Conservation (phyloP, 306 rosid species). For the Canavalia ensiformis region DNA sequence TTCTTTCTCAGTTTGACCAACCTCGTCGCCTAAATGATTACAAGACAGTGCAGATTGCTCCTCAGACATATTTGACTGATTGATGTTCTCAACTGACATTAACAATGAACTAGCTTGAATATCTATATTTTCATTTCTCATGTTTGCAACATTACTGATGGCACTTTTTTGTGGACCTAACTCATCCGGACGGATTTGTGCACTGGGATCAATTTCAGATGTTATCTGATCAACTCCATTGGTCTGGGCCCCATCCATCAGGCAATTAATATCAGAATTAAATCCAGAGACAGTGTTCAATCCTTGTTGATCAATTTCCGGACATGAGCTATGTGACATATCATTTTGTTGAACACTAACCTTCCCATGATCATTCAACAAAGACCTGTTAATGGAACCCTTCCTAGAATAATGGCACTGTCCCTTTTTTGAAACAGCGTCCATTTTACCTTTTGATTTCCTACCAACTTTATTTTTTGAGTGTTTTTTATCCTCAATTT, state of each 20-base stretch:
- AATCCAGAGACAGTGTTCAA: slow-evolving; percentile 49
- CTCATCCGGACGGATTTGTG: slow-evolving; percentile 51
- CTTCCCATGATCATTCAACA: slow-evolving; percentile 54
- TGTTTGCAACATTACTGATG: slow-evolving; percentile 38
- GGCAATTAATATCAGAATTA: slow-evolving; percentile 46
- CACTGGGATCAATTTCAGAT: slow-evolving; percentile 56
- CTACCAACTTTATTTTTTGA: slow-evolving; percentile 54
- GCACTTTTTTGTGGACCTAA: slow-evolving; percentile 46
- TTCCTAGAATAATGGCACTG: slow-evolving; percentile 56
- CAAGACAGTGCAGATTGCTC: slow-evolving; percentile 53
- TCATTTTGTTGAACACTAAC: slow-evolving; percentile 53
- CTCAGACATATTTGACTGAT: slow-evolving; percentile 53
- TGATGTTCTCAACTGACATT: slow-evolving; percentile 43
- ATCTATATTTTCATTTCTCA: slow-evolving; percentile 48
- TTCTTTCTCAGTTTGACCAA: slow-evolving; percentile 57
- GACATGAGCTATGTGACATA: slow-evolving; percentile 48
- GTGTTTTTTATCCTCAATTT: slow-evolving; percentile 58
- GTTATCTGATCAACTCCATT: slow-evolving; percentile 47
- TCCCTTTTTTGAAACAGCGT: slow-evolving; percentile 57
- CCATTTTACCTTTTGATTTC: slow-evolving; percentile 64
- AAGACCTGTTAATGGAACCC: slow-evolving; percentile 54
- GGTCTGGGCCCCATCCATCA: slow-evolving; percentile 41
- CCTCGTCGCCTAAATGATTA: slow-evolving; percentile 58
- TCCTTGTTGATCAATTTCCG: slow-evolving; percentile 49
- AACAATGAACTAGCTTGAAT: slow-evolving; percentile 52